Conservation (phyloP, 2,329 filamentous ascomycete species). For the Lachnellula hyalina region DNA sequence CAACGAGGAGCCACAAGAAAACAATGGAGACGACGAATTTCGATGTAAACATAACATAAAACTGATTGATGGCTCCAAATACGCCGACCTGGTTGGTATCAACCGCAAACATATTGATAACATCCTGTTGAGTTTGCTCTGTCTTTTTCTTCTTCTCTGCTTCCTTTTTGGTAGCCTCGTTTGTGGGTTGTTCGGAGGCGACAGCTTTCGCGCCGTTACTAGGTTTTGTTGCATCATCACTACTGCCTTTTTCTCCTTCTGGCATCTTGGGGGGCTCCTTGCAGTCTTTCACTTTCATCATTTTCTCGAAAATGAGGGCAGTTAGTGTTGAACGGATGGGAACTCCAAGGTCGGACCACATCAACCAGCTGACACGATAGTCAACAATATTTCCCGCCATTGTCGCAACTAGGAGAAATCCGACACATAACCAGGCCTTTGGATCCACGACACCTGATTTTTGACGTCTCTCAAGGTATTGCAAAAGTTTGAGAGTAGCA, state of each 20-base stretch:
- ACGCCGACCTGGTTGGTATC: conserved; percentile 62
- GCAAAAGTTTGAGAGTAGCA: conserved; percentile 19
- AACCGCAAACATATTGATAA: conserved; percentile 69
- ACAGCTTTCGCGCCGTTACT: not conserved
- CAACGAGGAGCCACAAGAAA: conserved; percentile 64
- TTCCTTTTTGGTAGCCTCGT: no score
- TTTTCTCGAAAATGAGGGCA: conserved; percentile 68
- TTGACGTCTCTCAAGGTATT: conserved; percentile 16
- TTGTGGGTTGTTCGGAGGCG: no score
- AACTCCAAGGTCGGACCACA: conserved; percentile 17
- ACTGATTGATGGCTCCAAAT: conserved; percentile 56
- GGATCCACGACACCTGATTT: conserved; percentile 12
- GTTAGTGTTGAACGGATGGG: conserved; percentile 65
- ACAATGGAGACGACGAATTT: conserved; percentile 58
- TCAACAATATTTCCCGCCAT: conserved; percentile 10
- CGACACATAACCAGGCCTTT: conserved; percentile 8
- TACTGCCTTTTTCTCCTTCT: conserved; percentile 4
- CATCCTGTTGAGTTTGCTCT: conserved; percentile 45
- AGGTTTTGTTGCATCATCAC: not conserved
- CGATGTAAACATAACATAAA: conserved; percentile 54
- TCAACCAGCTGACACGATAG: conserved; percentile 18
- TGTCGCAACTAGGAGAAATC: conserved; percentile 5
- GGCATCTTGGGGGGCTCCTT: conserved; percentile 36
- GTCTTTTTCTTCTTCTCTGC: no score
- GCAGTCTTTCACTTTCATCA: conserved; percentile 67